Evolutionary conservation across 306 rosid species (phyloP), one percentile per base, ranked within the genome.

Genomic region (Trifolium fragiferum): DNA sequence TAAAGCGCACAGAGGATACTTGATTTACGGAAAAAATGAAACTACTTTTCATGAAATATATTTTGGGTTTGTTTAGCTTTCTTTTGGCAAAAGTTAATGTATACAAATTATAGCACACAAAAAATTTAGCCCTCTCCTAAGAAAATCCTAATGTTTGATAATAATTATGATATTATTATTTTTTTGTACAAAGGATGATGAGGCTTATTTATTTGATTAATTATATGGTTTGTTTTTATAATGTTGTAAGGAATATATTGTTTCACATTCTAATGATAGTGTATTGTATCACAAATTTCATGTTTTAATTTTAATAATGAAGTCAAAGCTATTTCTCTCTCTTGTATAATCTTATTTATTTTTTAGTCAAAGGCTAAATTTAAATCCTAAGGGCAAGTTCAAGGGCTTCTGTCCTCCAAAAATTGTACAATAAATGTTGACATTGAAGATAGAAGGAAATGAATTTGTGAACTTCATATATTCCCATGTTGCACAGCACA

Each of bases 401-500:
- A 78, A 70, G 85, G 89, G 88, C 72, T 76, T 77, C 2, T 77
- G 83, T 60, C 47, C 66, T 54, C 19, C 10, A 70, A 66, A 71
- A 61, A 54, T 59, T 75, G 75, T 83, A 85, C 89, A 84, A 37
- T 72, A 46, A 80, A 66, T 73, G 84, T 84, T 75, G 66, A 58
- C 77, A 62, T 71, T 61, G 37, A 15, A 51, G 40, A 14, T 60
- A 62, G 64, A 15, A 67, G 75, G 66, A 35, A 69, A 61, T 40
- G 51, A 60, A 18, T n/a, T 47, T 68, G 62, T 32, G 33, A 75
- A 18, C 3, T 57, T 74, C 18, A 32, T 61, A 62, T 55, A 70
- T 62, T 83, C 66, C 86, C 90, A 83, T 83, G 86, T 82, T 86
- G 83, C 85, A 54, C 1, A 60, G 90, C 95, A 86, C 96, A 82